Evolutionary conservation across 768 basidiomycete genomes (phyloP), one percentile per base, ranked within the genome.

Genomic region (Mycena indigotica): DNA sequence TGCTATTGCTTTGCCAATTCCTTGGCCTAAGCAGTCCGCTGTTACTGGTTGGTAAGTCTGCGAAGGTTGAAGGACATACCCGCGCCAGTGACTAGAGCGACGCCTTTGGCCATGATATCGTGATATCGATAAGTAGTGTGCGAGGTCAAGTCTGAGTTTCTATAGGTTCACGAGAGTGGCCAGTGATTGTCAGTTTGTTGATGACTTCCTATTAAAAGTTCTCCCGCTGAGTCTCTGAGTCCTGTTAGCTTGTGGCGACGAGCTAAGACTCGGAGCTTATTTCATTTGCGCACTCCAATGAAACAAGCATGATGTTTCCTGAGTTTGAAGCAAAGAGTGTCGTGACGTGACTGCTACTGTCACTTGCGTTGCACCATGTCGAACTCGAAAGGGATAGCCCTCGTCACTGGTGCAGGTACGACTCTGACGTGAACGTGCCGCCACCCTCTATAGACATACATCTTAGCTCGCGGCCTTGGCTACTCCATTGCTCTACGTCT

Each of bases 1-100:
- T 12, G 77, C 75, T 39, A 79, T 76, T 48, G 72, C 74, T 23
- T 70, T 70, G 3, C 78, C 79, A 39, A 79, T 79, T 21, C 80
- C 80, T 38, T 74, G 73, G 4, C 70, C 73, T 21, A 67, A n/a
- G n/a, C n/a, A n/a, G n/a, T n/a, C 32, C 32, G 32, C 32, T 35
- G 32, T 35, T 17, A 35, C 10, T 35, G 32, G n/a, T n/a, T 35
- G 10, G 32, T 8, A 35, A 8, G 10, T 35, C 17, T 17, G 1
- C 28, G 23, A 45, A 69, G n/a, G 66, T 54, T 16, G 64, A 17
- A 35, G 67, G 24, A 64, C 70, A 12, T 66, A 75, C 59, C 51
- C 3, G 71, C 70, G 19, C 73, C 74, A 2, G 75, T 75, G 38
- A 76, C 45, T n/a, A 75, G 66, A 1, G 72, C 76, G 23, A 72